These are phyloP conservation scores for Epichloe typhina DNA, from an alignment of 2,329 filamentous ascomycete genomes.

Conservation along the genomic window DNA sequence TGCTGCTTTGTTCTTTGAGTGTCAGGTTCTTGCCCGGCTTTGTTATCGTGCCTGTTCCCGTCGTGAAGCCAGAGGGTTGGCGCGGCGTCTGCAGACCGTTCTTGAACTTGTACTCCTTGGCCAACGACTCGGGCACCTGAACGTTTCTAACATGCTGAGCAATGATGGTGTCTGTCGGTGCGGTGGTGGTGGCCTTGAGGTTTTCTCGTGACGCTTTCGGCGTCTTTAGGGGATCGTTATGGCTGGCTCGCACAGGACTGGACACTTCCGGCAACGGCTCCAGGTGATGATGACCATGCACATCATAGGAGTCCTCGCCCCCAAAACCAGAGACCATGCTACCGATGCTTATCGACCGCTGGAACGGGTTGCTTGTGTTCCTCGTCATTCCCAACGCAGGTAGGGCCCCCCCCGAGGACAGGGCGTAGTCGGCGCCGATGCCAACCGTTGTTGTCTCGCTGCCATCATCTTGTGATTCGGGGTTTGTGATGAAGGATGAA, in stretches of 20 bases:
- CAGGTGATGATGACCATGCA: constrained; percentile 30
- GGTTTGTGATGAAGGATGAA: constrained; percentile 43
- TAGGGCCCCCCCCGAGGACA: constrained; percentile 76
- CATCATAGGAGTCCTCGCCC: constrained; percentile 40
- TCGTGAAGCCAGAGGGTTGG: constrained; percentile 31
- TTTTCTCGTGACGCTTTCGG: constrained; percentile 49
- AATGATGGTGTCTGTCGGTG: constrained; percentile 78
- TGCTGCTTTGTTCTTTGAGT: constrained; percentile 92
- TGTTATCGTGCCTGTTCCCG: constrained; percentile 29
- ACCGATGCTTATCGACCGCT: constrained; percentile 71
- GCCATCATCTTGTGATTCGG: constrained; percentile 43
- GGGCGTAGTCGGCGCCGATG: constrained; percentile 58
- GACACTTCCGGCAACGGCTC: constrained; percentile 38
- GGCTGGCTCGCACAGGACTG: constrained; percentile 23
- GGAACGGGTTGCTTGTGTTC: constrained; percentile 42
- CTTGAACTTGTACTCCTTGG: constrained; percentile 71
- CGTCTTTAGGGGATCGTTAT: constrained; percentile 47
- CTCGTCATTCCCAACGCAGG: constrained; percentile 40
- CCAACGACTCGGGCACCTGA: constrained; percentile 78
- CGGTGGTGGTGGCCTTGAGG: constrained; percentile 26
- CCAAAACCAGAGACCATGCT: constrained; percentile 66
- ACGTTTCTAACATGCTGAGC: constrained; percentile 81
- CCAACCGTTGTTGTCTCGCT: constrained; percentile 64
- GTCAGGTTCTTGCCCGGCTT: constrained; percentile 62
- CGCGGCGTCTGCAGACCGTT: constrained; percentile 49